A percentile compares a stretch with the other conserved stretches of the same genome.
phyloP scores from a whole-genome alignment of 2,329 filamentous ascomycete species.

The Penicillium glabrum region DNA sequence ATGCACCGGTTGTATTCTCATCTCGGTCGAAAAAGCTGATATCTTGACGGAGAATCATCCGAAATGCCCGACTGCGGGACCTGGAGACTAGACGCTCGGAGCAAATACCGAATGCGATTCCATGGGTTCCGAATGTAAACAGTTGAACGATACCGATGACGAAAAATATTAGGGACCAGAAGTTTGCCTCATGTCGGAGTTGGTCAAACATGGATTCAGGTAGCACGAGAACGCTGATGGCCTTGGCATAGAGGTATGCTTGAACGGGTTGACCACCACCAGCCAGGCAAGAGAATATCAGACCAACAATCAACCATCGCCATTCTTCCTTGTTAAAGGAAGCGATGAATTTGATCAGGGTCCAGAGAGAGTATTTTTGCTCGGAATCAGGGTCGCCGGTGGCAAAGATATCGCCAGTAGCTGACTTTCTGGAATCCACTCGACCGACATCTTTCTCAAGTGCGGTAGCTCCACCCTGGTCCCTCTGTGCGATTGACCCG shows the following conservation, averaged over 20 bases:
- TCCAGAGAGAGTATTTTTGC: conserved; percentile 66
- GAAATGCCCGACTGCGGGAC: conserved; percentile 78
- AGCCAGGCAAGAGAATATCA: conserved; percentile 72
- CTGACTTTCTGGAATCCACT: neutral
- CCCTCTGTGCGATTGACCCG: neutral
- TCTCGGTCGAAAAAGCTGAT: conserved; percentile 88
- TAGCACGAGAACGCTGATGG: conserved; percentile 70
- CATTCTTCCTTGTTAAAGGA: conserved; percentile 76
- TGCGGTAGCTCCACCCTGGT: neutral
- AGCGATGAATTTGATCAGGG: conserved; percentile 74
- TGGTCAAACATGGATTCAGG: conserved; percentile 52
- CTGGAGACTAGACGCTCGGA: conserved; percentile 84
- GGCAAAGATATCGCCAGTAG: neutral
- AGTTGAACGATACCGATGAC: conserved; percentile 77
- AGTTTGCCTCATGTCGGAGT: conserved; percentile 71
- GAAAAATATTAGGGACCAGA: conserved; percentile 86
- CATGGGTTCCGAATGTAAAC: conserved; percentile 66
- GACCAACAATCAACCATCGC: conserved; percentile 69
- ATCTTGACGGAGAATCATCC: conserved; percentile 86
- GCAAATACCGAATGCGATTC: conserved; percentile 75
- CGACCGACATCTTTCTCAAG: neutral
- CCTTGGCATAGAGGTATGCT: conserved; percentile 84
- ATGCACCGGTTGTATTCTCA: conserved; percentile 82
- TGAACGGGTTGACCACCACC: conserved; percentile 77
- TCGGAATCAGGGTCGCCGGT: neutral